phyloP scores from a whole-genome alignment of 139 green algal species.

The Chlamydomonas incerta region DNA sequence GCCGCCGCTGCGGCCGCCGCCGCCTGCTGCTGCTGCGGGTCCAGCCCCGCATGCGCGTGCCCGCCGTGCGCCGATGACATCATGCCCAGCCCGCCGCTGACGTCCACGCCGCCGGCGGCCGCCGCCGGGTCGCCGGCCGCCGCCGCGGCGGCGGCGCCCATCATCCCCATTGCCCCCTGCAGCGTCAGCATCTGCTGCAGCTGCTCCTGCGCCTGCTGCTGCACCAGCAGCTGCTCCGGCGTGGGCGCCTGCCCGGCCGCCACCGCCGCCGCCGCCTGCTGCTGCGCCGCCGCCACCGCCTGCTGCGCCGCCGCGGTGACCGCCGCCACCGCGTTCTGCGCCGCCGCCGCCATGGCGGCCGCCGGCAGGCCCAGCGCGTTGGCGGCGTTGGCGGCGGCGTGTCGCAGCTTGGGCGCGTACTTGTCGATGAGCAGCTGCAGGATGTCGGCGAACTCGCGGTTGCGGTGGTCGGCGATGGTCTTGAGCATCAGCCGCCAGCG shows the following conservation, averaged over 20 bases:
- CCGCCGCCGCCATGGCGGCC: too few species aligned
- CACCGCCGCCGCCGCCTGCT: too few species aligned
- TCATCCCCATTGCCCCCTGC: conserved; percentile 16
- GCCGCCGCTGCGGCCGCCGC: conserved; percentile 6
- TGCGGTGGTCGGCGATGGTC: conserved; percentile 37
- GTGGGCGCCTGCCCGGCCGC: too few species aligned
- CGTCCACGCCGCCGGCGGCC: neutral
- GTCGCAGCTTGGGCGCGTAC: conserved; percentile 33
- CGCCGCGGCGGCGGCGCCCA: neutral
- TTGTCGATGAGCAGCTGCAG: conserved; percentile 23
- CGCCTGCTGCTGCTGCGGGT: conserved; percentile 2
- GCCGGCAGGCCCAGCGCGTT: too few species aligned
- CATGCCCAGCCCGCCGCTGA: neutral
- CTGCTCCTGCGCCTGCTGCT: conserved; percentile 6
- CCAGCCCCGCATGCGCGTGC: neutral
- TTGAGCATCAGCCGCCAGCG: conserved; percentile 78
- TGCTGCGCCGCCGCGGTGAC: too few species aligned
- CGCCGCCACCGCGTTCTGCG: too few species aligned
- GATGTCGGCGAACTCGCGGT: conserved; percentile 39
- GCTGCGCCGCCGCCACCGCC: too few species aligned
- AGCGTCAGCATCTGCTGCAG: conserved; percentile 13
- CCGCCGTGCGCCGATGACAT: too few species aligned
- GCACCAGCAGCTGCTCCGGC: neutral
- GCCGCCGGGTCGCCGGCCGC: neutral
- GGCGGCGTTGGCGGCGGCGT: too few species aligned